Conservation (phyloP, 2,329 filamentous ascomycete genomes). For the Ceratocystis lukuohia region DNA sequence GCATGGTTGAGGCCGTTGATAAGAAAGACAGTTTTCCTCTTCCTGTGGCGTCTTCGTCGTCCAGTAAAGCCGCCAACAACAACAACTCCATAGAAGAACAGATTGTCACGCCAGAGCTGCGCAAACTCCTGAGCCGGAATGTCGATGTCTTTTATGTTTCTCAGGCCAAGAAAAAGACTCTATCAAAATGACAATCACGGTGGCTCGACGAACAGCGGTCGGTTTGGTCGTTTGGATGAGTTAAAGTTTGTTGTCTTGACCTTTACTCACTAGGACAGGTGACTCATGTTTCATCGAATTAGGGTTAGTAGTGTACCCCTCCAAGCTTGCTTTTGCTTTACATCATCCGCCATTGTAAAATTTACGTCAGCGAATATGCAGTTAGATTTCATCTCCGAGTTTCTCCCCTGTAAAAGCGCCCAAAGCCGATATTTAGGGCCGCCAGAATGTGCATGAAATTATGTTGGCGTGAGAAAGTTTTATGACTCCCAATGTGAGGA, state of each 20-base stretch:
- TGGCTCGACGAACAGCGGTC: conserved; percentile 12
- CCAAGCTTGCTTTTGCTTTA: not conserved
- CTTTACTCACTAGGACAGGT: not conserved
- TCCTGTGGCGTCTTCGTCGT: conserved; percentile 21
- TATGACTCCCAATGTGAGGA: not conserved
- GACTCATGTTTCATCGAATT: not conserved
- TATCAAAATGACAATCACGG: conserved; percentile 15
- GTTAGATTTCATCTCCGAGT: not conserved
- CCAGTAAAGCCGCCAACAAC: conserved; percentile 16
- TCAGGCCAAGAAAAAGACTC: conserved; percentile 16
- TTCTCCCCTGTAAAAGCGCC: conserved; percentile 5
- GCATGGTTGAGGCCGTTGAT: conserved; percentile 80
- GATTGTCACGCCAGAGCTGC: conserved; percentile 44
- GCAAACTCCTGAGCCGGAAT: conserved; percentile 38
- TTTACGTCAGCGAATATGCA: conserved; percentile 8
- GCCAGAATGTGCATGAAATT: not conserved
- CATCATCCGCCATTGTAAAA: conserved; percentile 1
- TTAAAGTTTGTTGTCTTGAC: not conserved
- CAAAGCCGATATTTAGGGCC: not conserved
- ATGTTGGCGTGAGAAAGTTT: not conserved
- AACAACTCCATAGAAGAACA: conserved; percentile 29
- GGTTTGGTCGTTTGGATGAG: conserved; percentile 15
- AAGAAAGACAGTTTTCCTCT: conserved; percentile 77
- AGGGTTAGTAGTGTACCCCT: not conserved
- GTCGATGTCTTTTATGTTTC: conserved; percentile 32